Evolutionary conservation across 2,329 filamentous ascomycete genomes (phyloP), one percentile per base, ranked within the genome.

Genomic region (Exophiala mesophila): DNA sequence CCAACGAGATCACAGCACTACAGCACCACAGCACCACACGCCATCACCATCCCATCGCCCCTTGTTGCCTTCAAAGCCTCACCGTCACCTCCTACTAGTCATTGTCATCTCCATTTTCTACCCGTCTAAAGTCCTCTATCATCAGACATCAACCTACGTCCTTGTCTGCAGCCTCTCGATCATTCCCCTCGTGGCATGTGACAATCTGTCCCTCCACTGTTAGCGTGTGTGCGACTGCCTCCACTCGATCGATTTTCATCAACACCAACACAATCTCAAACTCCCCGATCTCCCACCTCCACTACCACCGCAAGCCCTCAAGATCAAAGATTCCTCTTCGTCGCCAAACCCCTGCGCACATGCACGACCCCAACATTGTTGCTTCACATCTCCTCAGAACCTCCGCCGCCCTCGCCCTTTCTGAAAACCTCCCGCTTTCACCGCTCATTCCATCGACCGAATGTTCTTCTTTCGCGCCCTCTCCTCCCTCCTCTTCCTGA

Each of bases 401-500:
- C 34, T 23, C 17, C 38, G 13, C 31, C 37, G 20, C 35, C 36
- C 52, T 57, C 58, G n/a, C n/a, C n/a, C n/a, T n/a, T n/a, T n/a
- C 23, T 26, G 23, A 6, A 7, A 26, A 26, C 7, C 23, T 7
- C 23, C 65, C 69, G 69, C 67, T 65, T 55, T 59, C 63, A 58
- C 59, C 66, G 69, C 66, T 64, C 70, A 71, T 15, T 30, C 13
- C 32, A 41, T 44, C 48, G 49, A 45, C 49, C 49, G 46, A 67
- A 94, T 95, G 86, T 88, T 83, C 83, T 74, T 90, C 66, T 80
- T 89, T 66, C 82, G 83, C 63, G 76, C 83, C 63, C 63, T 89
- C 57, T 87, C 87, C 61, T 87, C 87, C 68, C 74, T 83, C 62
- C 68, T 87, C 67, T 97, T 96, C 70, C 81, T 97, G 58, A 77